Base-by-base conservation (phyloP, 306 rosid genomes). In the Rosa multiflora region DNA sequence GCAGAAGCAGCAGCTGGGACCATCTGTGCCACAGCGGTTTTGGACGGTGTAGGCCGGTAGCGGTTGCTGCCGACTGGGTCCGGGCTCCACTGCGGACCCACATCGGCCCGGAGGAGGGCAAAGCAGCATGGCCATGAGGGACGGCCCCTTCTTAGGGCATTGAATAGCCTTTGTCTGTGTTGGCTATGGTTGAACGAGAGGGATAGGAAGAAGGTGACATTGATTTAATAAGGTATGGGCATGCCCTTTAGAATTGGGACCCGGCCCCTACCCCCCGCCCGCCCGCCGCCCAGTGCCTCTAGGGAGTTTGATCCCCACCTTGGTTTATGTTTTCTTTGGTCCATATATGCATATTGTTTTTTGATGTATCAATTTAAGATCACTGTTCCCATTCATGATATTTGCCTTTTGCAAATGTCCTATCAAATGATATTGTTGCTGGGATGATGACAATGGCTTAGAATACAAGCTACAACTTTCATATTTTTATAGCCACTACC, bases 131-230 rank as follows among this genome's bases (percentile, higher is more conserved):
- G 84, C 82, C 10, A 63, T 72, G 71, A 40, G 49, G 10, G 46
- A 40, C 49, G 76, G 26, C 75, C 82, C 94, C 79, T 63, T 77
- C 90, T 79, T 35, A 67, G 43, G 70, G 73, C 78, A 81, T 87
- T 88, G 79, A 89, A 92, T 88, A 52, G 73, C 59, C 53, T 32
- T 87, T 88, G 88, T 86, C 85, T 84, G 79, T 79, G 86, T 59
- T 87, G 87, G 83, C 88, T 66, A 52, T 21, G 10, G 32, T 58
- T 42, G 53, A 21, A 46, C 70, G 67, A 46, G 63, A 66, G 48
- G 66, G 40, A 70, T 58, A 85, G 74, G 78, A 20, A 68, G 58
- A 84, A 49, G 81, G 86, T 76, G 87, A 81, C 82, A 47, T 26
- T 79, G 80, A 79, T 77, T 81, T 81, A 82, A 80, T 10, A 18